A percentile compares a stretch with the other conserved stretches of the same genome.
phyloP scores from a whole-genome alignment of 2,329 filamentous ascomycete species.

The Penicillium expansum region DNA sequence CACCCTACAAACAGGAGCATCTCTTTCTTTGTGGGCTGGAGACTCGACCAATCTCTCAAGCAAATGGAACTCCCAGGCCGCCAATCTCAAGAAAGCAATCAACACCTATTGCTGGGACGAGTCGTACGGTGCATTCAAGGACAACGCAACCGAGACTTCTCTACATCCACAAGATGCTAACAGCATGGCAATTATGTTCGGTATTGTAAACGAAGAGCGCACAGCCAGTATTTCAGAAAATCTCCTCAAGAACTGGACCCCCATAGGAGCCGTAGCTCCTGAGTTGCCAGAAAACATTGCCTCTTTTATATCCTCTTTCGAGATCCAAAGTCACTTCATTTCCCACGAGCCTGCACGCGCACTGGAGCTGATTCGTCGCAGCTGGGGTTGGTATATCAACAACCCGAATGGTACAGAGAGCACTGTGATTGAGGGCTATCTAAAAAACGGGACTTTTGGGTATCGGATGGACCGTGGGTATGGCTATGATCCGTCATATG shows the following conservation, averaged over 20 bases:
- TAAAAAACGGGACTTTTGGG: conserved; percentile 55
- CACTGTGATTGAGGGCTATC: conserved; percentile 60
- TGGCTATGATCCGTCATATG: conserved; percentile 45
- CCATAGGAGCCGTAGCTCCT: conserved; percentile 55
- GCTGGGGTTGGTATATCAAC: conserved; percentile 61
- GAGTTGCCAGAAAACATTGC: conserved; percentile 59
- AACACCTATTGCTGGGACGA: conserved; percentile 51
- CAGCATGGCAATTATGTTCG: conserved; percentile 53
- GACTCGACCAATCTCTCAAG: conserved; percentile 41
- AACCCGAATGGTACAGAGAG: conserved; percentile 57
- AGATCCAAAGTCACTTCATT: conserved; percentile 57
- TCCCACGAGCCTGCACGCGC: conserved; percentile 51
- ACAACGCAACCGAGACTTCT: conserved; percentile 51
- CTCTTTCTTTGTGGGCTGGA: conserved; percentile 50
- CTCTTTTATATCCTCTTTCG: conserved; percentile 58
- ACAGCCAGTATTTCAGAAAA: conserved; percentile 44
- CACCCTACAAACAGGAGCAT: conserved; percentile 53
- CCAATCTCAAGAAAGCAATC: conserved; percentile 46
- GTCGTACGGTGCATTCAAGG: conserved; percentile 51
- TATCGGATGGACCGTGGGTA: conserved; percentile 57
- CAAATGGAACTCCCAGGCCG: conserved; percentile 39
- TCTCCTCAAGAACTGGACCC: conserved; percentile 54
- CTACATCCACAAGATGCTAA: conserved; percentile 62
- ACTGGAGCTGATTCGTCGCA: conserved; percentile 54
- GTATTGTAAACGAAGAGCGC: conserved; percentile 40